Base-by-base conservation (phyloP, 306 rosid genomes). In the Prunus kanzakura region DNA sequence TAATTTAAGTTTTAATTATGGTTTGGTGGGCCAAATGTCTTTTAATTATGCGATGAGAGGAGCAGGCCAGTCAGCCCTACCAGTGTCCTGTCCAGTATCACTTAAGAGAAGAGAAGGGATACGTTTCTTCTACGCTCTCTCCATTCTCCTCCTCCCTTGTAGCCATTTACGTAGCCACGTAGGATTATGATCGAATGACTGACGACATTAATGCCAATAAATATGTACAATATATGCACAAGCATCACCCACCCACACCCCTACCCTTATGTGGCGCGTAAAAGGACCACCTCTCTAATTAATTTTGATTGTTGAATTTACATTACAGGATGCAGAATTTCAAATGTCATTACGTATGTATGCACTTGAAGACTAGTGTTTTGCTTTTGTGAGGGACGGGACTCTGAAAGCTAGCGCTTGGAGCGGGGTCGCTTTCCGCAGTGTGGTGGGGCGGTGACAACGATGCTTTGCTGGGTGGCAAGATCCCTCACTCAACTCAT, bases 171-270 rank as follows among this genome's bases (percentile, higher is more conserved):
- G 30, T 6, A 20, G 29, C 3, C 11, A 20, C 80, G 76, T 81
- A 76, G 85, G 52, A 85, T 86, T 83, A 88, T 88, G 90, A 86
- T 88, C 81, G 89, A 83, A 69, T 4, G 35, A 54, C 85, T 82
- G 91, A 81, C 89, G 75, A 7, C 2, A 38, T 38, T 38, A 38
- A 30, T 29, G 66, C 10, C 45, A 67, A 15, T 84, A 51, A 22
- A 69, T 62, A 69, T 35, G 1, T 6, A 35, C 41, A 35, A 35
- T 5, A 35, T 35, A 35, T 35, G 41, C 43, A 38, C 43, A 38
- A 38, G 43, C 43, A 1, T 38, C 7, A 7, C 43, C 43, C 43
- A 38, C 9, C 43, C 43, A 7, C 9, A 6, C 43, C 9, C 2
- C 2, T 1, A 38, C 43, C 9, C 43, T 1, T 38, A 38, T 38